Conservation (phyloP, 352 stramenopile species). For the Phytophthora lateralis region DNA sequence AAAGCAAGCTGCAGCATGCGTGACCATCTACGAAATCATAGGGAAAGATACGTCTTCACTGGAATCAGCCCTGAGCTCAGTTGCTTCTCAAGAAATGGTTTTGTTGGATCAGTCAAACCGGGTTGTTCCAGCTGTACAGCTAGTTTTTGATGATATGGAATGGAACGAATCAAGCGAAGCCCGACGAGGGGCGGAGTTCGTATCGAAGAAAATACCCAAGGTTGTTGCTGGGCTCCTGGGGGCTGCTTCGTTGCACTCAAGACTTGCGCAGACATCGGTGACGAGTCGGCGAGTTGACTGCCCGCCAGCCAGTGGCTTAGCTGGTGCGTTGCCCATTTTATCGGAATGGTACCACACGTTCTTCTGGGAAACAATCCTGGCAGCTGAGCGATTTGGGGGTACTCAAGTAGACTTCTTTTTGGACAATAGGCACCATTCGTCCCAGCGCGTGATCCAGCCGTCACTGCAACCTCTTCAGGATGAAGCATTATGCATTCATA, state of each 20-base stretch:
- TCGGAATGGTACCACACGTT: constrained; percentile 51
- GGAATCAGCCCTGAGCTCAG: constrained; percentile 25
- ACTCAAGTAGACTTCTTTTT: constrained; percentile 73
- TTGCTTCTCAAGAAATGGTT: constrained; percentile 46
- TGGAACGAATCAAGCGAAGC: constrained; percentile 70
- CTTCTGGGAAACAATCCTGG: constrained; percentile 63
- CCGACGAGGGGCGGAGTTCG: constrained; percentile 57
- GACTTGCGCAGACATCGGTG: constrained; percentile 63
- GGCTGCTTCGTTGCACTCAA: constrained; percentile 65
- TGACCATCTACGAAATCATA: constrained; percentile 58
- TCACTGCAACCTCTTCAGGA: constrained; percentile 76
- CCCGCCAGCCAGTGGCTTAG: constrained; percentile 43
- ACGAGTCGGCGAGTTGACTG: constrained; percentile 56
- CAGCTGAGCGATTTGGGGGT: constrained; percentile 56
- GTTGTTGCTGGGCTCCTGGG: constrained; percentile 56
- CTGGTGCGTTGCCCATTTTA: constrained; percentile 43
- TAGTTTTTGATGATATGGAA: constrained; percentile 80
- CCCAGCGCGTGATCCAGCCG: constrained; percentile 71
- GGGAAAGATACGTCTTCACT: constrained; percentile 35
- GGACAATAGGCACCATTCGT: constrained; percentile 65
- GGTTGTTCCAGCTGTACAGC: constrained; percentile 37
- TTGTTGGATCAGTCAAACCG: constrained; percentile 44
- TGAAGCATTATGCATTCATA: constrained; percentile 72
- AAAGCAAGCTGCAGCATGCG: constrained; percentile 39
- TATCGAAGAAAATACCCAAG: constrained; percentile 50